Percentiles rank a stretch among this genome's conserved stretches.
phyloP scores from a whole-genome alignment of 2,329 filamentous ascomycete species.

The Cylindrodendrum hubeiense region DNA sequence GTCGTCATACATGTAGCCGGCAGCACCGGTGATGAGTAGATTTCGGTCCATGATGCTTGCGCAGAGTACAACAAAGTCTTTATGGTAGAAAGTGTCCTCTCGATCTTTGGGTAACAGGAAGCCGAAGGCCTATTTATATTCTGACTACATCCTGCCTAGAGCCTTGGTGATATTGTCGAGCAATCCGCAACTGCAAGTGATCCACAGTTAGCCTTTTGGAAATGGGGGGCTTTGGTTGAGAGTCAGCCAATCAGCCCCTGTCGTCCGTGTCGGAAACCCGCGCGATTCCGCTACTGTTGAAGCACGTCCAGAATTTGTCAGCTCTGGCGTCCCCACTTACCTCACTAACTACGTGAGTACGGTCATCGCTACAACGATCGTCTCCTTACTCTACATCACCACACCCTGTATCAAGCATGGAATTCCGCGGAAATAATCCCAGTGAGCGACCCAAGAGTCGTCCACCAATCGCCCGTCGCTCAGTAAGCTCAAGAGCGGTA shows the following conservation, averaged over 20 bases:
- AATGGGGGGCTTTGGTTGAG: no score
- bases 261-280: conserved; percentile 27
- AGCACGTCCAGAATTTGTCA: conserved; percentile 12
- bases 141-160: no score
- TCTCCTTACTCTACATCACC: background rate
- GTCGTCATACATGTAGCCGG: conserved; percentile 48
- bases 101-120: background rate
- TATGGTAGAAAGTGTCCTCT: background rate
- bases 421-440: conserved; percentile 21
- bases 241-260: background rate
- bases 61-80: background rate
- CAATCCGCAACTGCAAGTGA: no score
- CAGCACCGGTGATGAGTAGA: conserved; percentile 52
- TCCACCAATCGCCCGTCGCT: conserved; percentile 32
- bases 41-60: conserved; percentile 38
- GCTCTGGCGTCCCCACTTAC: background rate
- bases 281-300: conserved; percentile 27
- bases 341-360: no score
- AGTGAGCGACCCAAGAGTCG: background rate
- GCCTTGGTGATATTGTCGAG: no score
- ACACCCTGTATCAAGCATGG: conserved; percentile 5
- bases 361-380: no score
- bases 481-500: conserved; percentile 15
- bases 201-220: no score
- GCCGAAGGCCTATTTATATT: background rate